Evolutionary conservation across 139 green algal genomes (phyloP).

Genomic region (Chara braunii): DNA sequence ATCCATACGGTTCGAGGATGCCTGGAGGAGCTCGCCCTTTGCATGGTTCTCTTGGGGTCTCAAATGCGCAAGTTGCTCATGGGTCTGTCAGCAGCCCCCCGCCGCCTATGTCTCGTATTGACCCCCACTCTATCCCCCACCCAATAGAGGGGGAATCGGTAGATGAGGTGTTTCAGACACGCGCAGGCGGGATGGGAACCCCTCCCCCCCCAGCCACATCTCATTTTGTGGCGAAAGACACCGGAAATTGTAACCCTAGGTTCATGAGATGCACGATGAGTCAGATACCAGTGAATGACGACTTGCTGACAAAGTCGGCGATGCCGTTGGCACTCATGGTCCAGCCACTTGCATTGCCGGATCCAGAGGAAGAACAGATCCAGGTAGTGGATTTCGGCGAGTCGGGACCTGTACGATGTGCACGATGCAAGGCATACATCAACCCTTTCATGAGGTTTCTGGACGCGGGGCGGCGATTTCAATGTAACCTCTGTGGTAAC

Average conservation of each 20-base stretch:
- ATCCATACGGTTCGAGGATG: too few species aligned
- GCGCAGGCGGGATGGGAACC: too few species aligned
- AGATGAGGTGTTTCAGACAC: too few species aligned
- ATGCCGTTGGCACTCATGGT: conserved; percentile 80
- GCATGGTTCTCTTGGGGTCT: too few species aligned
- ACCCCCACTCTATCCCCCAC: too few species aligned
- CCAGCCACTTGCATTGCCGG: conserved; percentile 67
- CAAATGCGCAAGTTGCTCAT: too few species aligned
- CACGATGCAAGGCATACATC: conserved; percentile 93
- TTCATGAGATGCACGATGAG: conserved; percentile 70
- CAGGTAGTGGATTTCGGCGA: conserved; percentile 55
- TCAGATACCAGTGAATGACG: conserved; percentile 58
- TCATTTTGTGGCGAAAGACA: conserved; percentile 57
- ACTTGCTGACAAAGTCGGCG: conserved; percentile 60
- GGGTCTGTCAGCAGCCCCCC: too few species aligned
- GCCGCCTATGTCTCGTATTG: too few species aligned
- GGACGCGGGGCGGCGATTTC: conserved; percentile 73
- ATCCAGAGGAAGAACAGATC: conserved; percentile 64
- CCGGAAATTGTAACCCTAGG: conserved; percentile 63
- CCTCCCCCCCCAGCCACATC: conserved; percentile 25
- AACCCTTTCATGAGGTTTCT: conserved; percentile 91
- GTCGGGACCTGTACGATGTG: conserved; percentile 82
- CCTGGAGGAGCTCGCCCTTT: too few species aligned
- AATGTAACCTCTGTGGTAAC: conserved; percentile 86
- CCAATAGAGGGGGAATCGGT: too few species aligned